phyloP scores from a whole-genome alignment of 148 eudicot genomes.

The Hydrangea macrophylla region DNA sequence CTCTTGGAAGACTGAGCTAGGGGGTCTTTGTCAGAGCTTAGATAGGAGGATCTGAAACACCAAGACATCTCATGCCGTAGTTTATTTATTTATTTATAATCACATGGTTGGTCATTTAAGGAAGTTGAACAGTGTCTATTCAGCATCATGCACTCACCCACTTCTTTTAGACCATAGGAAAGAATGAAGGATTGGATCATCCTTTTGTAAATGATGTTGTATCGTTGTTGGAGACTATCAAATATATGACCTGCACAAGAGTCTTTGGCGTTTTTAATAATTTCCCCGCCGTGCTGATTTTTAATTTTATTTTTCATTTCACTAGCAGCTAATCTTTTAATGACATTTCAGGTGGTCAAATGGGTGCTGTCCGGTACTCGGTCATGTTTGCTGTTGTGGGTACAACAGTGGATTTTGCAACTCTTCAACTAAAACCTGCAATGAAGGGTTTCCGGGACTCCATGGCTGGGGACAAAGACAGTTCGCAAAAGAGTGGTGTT shows the following conservation, averaged over 20 bases:
- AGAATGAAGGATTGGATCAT: not conserved
- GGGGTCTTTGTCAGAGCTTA: not conserved
- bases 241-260: too few species aligned
- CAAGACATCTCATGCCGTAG: not conserved
- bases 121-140: not conserved
- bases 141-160: not conserved
- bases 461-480: slow-evolving; percentile 21
- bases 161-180: not conserved
- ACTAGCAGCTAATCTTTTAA: not conserved
- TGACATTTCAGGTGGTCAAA: slow-evolving; percentile 54
- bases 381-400: slow-evolving; percentile 69
- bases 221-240: not conserved
- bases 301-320: not conserved
- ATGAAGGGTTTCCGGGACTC: slow-evolving; percentile 43
- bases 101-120: not conserved
- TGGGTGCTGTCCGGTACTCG: slow-evolving; percentile 74
- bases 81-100: not conserved
- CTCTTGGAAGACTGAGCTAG: not conserved
- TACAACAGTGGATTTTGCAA: slow-evolving; percentile 65
- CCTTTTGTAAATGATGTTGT: not conserved
- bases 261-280: not conserved
- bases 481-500: slow-evolving; percentile 15
- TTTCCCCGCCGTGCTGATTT: not conserved
- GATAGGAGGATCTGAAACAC: not conserved
- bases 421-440: slow-evolving; percentile 56